phyloP scores from a whole-genome alignment of 2,329 filamentous ascomycete species.

The Alternaria arborescens region DNA sequence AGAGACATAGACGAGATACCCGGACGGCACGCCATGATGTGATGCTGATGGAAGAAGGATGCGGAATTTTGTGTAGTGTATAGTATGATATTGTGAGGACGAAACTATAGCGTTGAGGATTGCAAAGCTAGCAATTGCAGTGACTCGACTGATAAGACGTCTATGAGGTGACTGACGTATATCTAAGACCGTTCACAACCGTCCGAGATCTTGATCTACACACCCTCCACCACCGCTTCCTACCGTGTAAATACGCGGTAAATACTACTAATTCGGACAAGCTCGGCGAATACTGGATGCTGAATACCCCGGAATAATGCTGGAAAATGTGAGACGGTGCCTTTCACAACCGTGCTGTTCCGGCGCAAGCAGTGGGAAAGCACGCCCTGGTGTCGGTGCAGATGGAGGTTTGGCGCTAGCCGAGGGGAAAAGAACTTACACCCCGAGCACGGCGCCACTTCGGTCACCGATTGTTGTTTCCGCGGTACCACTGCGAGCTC shows the following conservation, averaged over 20 bases:
- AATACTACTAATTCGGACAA: not conserved
- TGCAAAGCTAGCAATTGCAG: not conserved
- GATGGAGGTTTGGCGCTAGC: conserved; percentile 3
- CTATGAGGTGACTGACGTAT: not conserved
- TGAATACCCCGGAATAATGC: conserved; percentile 6
- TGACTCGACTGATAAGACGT: not conserved
- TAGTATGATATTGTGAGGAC: not conserved
- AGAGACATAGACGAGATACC: conserved; percentile 81
- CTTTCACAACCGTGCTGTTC: conserved; percentile 15
- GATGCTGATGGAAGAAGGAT: not conserved
- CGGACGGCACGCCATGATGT: conserved; percentile 62
- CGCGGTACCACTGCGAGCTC: not conserved
- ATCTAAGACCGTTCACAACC: conserved; percentile 1
- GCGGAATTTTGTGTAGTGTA: not conserved
- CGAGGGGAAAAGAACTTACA: conserved; percentile 17
- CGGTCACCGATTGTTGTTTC: not conserved
- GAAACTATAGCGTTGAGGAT: not conserved
- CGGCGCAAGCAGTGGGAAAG: conserved; percentile 11
- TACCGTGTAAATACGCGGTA: conserved; percentile 2
- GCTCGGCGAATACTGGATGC: not conserved
- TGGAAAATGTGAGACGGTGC: not conserved
- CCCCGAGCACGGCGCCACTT: conserved; percentile 10
- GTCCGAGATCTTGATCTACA: not conserved
- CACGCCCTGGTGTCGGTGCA: not conserved
- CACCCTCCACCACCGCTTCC: not conserved